Base-by-base conservation (phyloP, 208 protist genomes). In the Acanthamoeba sp. region DNA sequence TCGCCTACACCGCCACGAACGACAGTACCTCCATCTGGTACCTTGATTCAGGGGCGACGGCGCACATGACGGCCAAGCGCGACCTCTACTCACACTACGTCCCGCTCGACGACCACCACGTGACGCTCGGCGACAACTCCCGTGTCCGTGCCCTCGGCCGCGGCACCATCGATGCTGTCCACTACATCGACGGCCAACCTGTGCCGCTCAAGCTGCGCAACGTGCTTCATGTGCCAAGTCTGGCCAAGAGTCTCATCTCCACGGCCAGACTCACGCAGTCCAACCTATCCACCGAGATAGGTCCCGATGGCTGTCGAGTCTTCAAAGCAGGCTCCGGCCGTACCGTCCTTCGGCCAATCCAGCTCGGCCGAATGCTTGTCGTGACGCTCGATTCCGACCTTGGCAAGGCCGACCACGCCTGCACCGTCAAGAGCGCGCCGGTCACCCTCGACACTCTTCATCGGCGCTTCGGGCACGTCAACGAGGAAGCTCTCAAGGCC, bases 21-120 rank as follows among this genome's bases (percentile, higher is more conserved):
- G 22, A 71, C 62, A 71, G 62, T 71, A 71, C 62, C 69, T 48
- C 69, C n/a, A n/a, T n/a, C n/a, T n/a, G n/a, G n/a, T n/a, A n/a
- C n/a, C n/a, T n/a, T n/a, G n/a, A n/a, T n/a, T 88, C 80, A n/a
- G 80, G 80, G 40, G 80, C 80, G 40, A 88, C 80, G 18, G 7
- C 40, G 9, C 80, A 88, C 80, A 88, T 88, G 80, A 59, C 80
- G 14, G 40, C 48, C 20, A 52, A 59, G 22, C 38, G 45, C 24
- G 40, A 52, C 27, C 45, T 52, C 42, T 62, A 59, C 80, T 62
- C 36, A 7, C 18, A 38, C 34, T 88, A 64, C 45, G 48, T 62
- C 45, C 80, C 80, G 3, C 50, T 88, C 45, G 42, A 64, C 45
- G 48, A 88, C 27, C 80, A 64, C 20, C 32, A 64, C 80, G n/a